These are phyloP conservation scores for Vitis vinifera DNA, from an alignment of 164 flowering plant genomes.

Conservation along the genomic window DNA sequence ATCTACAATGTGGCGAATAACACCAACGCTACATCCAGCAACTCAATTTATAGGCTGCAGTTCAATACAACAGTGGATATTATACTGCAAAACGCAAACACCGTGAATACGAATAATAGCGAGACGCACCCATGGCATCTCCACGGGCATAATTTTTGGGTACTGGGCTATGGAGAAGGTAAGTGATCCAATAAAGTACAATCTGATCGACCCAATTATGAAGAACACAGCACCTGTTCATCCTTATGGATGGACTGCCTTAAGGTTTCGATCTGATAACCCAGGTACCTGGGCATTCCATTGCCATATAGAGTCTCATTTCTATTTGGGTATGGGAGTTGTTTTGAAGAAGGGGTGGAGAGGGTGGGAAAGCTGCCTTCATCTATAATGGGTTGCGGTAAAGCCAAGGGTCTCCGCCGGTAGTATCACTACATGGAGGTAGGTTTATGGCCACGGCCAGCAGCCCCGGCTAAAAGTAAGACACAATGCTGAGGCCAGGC, in stretches of 20 bases:
- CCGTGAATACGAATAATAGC: constrained; percentile 40
- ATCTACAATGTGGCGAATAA: constrained; percentile 34
- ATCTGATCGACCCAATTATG: constrained; percentile 60
- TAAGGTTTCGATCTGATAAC: constrained; percentile 69
- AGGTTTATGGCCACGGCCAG: no score
- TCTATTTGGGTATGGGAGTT: constrained; percentile 76
- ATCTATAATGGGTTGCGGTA: constrained; percentile 1
- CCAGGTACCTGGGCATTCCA: constrained; percentile 79
- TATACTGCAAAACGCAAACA: constrained; percentile 67
- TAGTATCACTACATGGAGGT: no score
- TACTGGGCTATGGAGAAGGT: constrained; percentile 71
- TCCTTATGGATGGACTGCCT: constrained; percentile 80
- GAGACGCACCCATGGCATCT: constrained; percentile 95
- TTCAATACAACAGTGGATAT: constrained; percentile 68
- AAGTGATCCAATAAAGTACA: constrained; percentile 42
- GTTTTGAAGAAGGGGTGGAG: constrained; percentile 56
- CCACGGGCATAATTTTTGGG: constrained; percentile 96
- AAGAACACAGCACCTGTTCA: constrained; percentile 79
- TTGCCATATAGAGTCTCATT: constrained; percentile 85
- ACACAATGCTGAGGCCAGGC: no score
- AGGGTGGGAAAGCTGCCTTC: constrained; percentile 43
- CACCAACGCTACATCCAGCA: constrained; percentile 45
- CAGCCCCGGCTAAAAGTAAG: no score
- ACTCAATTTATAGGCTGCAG: constrained; percentile 41
- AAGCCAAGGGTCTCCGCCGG: no score